phyloP scores from a whole-genome alignment of 2,329 filamentous ascomycete species.

The Penicillium brasilianum region DNA sequence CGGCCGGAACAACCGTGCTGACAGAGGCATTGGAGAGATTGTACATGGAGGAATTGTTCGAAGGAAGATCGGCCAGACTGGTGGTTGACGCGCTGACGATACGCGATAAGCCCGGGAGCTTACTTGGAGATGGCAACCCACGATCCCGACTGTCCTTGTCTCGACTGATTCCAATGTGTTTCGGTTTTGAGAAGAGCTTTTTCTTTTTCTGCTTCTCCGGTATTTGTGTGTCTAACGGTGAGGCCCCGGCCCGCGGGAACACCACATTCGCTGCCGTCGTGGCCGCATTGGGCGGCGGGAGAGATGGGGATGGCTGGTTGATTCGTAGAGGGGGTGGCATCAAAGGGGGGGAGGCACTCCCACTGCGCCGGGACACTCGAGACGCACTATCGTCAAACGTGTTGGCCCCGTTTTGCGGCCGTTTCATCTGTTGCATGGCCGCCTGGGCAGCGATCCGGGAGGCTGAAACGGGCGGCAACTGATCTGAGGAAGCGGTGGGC shows the following conservation, averaged over 20 bases:
- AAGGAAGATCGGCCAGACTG: slow-evolving; percentile 61
- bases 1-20: slow-evolving; percentile 61
- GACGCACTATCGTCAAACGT: slow-evolving; percentile 43
- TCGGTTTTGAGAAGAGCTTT: slow-evolving; percentile 71
- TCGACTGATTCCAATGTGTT: slow-evolving; percentile 66
- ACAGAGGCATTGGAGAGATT: slow-evolving; percentile 66
- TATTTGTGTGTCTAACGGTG: slow-evolving; percentile 40
- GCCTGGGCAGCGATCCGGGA: slow-evolving; percentile 70
- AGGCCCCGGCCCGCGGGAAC: slow-evolving; percentile 58
- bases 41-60: slow-evolving; percentile 63
- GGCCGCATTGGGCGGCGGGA: slow-evolving; percentile 52
- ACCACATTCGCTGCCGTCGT: slow-evolving; percentile 67
- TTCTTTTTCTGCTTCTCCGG: slow-evolving; percentile 65
- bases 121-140: slow-evolving; percentile 64
- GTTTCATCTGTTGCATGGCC: slow-evolving; percentile 66
- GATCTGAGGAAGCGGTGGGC: slow-evolving; percentile 58
- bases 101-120: slow-evolving; percentile 59
- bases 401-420: slow-evolving; percentile 58
- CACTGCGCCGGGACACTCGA: slow-evolving; percentile 33
- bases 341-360: slow-evolving; percentile 44
- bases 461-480: slow-evolving; percentile 57
- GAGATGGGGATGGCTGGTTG: slow-evolving; percentile 28
- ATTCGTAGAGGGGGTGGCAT: slow-evolving; percentile 34
- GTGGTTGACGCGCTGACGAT: slow-evolving; percentile 65
- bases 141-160: slow-evolving; percentile 61